A percentile compares a stretch with the other conserved stretches of the same genome.
Conservation (phyloP, 257 asterid genomes). For the Nemophila menziesii region DNA sequence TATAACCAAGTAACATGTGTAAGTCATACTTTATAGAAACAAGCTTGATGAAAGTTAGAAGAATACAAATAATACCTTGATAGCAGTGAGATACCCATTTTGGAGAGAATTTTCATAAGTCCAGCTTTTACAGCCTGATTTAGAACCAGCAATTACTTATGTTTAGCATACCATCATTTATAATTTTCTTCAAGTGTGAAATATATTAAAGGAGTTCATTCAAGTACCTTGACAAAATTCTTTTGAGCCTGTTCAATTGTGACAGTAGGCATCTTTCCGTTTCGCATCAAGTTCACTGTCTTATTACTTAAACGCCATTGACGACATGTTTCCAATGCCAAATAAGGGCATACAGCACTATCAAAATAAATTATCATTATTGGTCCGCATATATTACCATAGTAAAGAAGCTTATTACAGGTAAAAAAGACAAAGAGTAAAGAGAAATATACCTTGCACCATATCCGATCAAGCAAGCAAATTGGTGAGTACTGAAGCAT, state of each 20-base stretch:
- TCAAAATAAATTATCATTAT: constrained; percentile 2
- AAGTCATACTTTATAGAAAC: constrained; percentile 9
- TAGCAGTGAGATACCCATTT: constrained; percentile 98
- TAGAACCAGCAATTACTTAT: constrained; percentile 9
- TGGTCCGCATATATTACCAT: not conserved
- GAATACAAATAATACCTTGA: constrained; percentile 45
- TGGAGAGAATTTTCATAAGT: constrained; percentile 84
- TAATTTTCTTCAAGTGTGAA: constrained; percentile 1
- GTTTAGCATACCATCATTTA: constrained; percentile 5
- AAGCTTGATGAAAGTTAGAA: constrained; percentile 1
- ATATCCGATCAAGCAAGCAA: constrained; percentile 98
- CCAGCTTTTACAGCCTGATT: constrained; percentile 83
- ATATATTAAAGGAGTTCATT: constrained; percentile 4
- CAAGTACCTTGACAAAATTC: constrained; percentile 70
- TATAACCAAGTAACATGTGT: constrained; percentile 31
- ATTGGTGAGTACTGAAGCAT: constrained; percentile 99
- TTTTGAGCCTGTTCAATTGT: constrained; percentile 97
- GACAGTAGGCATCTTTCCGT: constrained; percentile 97
- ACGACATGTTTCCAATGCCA: constrained; percentile 94
- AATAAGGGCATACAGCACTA: constrained; percentile 96
- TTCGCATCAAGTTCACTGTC: constrained; percentile 96
- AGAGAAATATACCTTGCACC: constrained; percentile 82
- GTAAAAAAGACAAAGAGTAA: not conserved
- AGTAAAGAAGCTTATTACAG: constrained; percentile 1
- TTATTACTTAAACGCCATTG: constrained; percentile 98